Percentiles rank a stretch among this genome's conserved stretches.
These are phyloP conservation scores for Colletotrichum abscissum DNA, from an alignment of 2,329 filamentous ascomycete genomes.

Conservation along the genomic window DNA sequence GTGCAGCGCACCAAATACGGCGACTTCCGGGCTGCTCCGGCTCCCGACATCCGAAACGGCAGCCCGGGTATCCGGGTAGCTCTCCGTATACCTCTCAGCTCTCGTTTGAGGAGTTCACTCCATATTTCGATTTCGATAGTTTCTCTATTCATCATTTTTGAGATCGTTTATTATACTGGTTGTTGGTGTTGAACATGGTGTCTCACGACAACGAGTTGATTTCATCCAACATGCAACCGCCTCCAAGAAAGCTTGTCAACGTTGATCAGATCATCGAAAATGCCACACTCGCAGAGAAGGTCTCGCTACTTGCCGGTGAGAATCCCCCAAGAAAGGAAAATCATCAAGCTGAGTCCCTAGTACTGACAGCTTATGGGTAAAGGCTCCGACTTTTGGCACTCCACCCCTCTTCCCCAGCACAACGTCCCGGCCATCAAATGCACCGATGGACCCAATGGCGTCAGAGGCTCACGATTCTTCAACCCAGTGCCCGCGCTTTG, in stretches of 20 bases:
- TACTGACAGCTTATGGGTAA: background rate
- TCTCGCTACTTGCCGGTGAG: constrained; percentile 62
- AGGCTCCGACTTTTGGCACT: constrained; percentile 78
- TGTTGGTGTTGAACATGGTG: background rate
- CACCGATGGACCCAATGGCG: constrained; percentile 77
- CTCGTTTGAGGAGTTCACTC: background rate
- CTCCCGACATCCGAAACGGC: constrained; percentile 20
- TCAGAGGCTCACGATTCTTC: constrained; percentile 76
- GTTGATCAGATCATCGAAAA: constrained; percentile 65
- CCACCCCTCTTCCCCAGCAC: constrained; percentile 67
- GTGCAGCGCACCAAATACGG: background rate
- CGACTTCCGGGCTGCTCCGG: constrained; percentile 14
- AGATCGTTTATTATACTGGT: background rate
- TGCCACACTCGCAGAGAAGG: constrained; percentile 63
- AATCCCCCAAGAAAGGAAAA: background rate
- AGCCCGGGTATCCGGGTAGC: background rate
- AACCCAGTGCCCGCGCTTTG: constrained; percentile 69
- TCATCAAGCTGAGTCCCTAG: too few relatives aligned
- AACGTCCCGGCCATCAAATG: constrained; percentile 73
- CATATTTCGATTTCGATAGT: background rate
- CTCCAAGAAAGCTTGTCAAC: constrained; percentile 47
- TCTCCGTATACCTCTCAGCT: background rate
- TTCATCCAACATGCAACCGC: background rate
- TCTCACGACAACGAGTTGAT: background rate
- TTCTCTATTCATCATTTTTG: background rate